Percentiles rank a stretch among this genome's conserved stretches.
Conservation (phyloP, 805 yeast species). For the Teunomyces gatunensis region DNA sequence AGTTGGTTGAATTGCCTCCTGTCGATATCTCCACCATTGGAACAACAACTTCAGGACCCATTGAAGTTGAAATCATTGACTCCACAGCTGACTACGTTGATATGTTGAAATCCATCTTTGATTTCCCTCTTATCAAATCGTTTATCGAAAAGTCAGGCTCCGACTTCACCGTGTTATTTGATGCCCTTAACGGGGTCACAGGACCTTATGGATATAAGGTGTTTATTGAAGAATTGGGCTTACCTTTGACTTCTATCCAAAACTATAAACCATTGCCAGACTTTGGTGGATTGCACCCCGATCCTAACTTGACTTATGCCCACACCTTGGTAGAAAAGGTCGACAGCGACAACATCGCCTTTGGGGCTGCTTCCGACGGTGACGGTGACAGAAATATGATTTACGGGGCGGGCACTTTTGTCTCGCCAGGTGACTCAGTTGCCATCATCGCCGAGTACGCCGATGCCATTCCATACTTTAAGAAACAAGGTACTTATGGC, state of each 20-base stretch:
- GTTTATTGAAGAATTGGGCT: conserved; percentile 80
- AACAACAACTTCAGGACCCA: conserved; percentile 42
- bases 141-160: conserved; percentile 54
- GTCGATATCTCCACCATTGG: conserved; percentile 67
- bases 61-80: conserved; percentile 80
- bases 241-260: conserved; percentile 69
- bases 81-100: conserved; percentile 74
- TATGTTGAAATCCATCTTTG: conserved; percentile 82
- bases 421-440: conserved; percentile 97
- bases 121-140: conserved; percentile 71
- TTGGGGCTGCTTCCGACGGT: conserved; percentile 99
- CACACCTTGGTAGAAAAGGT: conserved; percentile 80
- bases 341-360: conserved; percentile 76
- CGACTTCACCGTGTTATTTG: conserved; percentile 76
- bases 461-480: conserved; percentile 84
- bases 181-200: conserved; percentile 91
- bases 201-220: conserved; percentile 92
- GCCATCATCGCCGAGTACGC: conserved; percentile 97
- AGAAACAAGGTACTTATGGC: conserved; percentile 81
- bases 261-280: conserved; percentile 80
- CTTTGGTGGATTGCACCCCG: conserved; percentile 97
- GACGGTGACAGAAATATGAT: conserved; percentile 99
- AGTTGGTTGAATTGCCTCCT: conserved; percentile 58
- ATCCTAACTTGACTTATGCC: conserved; percentile 95
- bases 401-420: conserved; percentile 91